Percentiles rank a stretch among this genome's conserved stretches.
Evolutionary conservation across 2,329 filamentous ascomycete genomes (phyloP).

Genomic region (Ceratocystis eucalypticola): DNA sequence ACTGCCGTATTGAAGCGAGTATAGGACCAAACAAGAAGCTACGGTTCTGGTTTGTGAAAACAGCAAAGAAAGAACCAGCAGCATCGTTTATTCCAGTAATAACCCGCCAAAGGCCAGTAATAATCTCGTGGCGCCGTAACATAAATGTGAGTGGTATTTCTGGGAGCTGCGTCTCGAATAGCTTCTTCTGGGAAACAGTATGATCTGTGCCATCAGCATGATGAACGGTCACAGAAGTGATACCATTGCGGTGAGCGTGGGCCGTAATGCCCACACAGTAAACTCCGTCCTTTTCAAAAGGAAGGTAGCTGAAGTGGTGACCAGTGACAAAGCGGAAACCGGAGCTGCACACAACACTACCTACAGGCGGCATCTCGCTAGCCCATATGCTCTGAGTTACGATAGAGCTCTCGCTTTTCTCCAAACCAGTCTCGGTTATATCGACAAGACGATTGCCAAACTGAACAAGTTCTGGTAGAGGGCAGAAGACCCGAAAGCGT

Average conservation of each 20-base stretch:
- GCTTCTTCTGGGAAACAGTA: neutral
- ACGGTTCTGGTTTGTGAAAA: neutral
- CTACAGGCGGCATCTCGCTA: constrained; percentile 1
- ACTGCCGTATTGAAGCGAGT: neutral
- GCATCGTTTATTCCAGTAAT: neutral
- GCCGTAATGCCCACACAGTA: constrained; percentile 1
- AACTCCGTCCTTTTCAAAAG: constrained; percentile 2
- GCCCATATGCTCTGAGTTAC: neutral
- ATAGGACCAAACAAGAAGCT: constrained; percentile 8
- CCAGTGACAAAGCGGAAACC: constrained; percentile 3
- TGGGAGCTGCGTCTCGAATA: neutral
- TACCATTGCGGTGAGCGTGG: neutral
- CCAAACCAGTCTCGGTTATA: neutral
- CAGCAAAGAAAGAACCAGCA: constrained; percentile 1
- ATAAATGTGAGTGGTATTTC: constrained; percentile 2
- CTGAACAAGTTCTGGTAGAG: neutral
- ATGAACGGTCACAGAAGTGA: neutral
- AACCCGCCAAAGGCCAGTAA: neutral
- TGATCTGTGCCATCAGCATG: neutral
- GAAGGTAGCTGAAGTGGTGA: constrained; percentile 4
- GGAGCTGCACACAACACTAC: neutral
- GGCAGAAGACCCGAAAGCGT: neutral
- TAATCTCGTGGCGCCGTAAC: neutral
- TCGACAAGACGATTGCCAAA: neutral
- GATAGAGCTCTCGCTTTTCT: neutral